Base-by-base conservation (phyloP, 2,329 filamentous ascomycete species). In the Cryphonectria japonica region DNA sequence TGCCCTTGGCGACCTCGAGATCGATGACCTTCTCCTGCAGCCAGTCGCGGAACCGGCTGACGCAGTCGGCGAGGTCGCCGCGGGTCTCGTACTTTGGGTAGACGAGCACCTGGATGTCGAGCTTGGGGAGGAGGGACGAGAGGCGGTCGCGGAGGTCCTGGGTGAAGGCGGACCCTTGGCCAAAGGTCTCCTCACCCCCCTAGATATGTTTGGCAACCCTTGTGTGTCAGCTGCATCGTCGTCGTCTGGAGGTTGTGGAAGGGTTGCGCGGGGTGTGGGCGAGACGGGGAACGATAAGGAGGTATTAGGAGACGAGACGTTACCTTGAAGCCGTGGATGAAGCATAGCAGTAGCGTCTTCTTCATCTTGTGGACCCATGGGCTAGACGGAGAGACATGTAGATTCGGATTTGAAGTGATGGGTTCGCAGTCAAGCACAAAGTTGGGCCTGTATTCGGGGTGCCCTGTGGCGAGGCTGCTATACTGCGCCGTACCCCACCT, bases 21-120 rank as follows among this genome's bases (percentile, higher is more conserved):
- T 98, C 96, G 76, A 98, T 98, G 76, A 98, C 93, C 76, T 93
- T 93, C 78, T 98, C 92, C 75, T 95, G 90, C 22, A 98, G 88
- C 92, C 93, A 96, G 82, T 93, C 91, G 74, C 91, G 89, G 81
- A 96, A 95, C 39, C 88, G 85, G 72, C 85, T 84, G 71, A 95
- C 92, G 78, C 91, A 92, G 73, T 91, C 87, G 63, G 85, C 83
- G 64, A 96, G 82, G 78, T 95, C 92, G 22, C 93, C 93, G 71
- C 91, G 85, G n/a, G 93, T 96, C 81, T 95, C 93, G 79, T 91
- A 96, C 75, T 88, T 89, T 46, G 93, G 93, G 78, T 95, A 96
- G n/a, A 92, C 88, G 65, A 93, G 82, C 46, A 89, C 85, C 68
- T 87, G 84, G 70, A 96, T 87, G 69, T 90, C 85, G 75, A 95